Evolutionary conservation across 2,329 filamentous ascomycete genomes (phyloP), one percentile per base, ranked within the genome.

Genomic region (Lizonia empirigonia): DNA sequence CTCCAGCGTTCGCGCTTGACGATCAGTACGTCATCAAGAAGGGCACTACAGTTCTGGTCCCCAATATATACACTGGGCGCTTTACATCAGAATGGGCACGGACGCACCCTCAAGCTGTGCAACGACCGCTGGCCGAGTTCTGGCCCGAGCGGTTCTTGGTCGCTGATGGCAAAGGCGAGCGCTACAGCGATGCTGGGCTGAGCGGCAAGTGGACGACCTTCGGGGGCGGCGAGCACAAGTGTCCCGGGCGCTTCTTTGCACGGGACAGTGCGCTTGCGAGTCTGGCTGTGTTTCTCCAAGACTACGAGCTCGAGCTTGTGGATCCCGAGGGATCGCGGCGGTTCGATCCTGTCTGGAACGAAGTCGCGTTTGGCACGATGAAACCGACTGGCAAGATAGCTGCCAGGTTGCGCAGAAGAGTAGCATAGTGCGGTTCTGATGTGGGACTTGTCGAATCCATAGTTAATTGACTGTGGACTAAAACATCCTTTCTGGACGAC

Each of bases 201-300:
- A n/a, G 9, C 7, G 58, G 60, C 1, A 58, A 36, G 2, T 61
- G 54, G 58, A 60, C 54, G 4, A 35, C 29, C 2, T 63, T 61
- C 16, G 60, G 60, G 1, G 60, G 58, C 3, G 60, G 60, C 0
- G 58, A 51, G 32, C 60, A 63, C 12, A 44, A 54, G n/a, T 63
- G 60, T n/a, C 60, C 60, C 0, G 60, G 56, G 0, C 10, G 58
- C 0, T 58, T 61, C 15, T 58, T 53, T 20, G 60, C 60, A 1
- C 50, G 60, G 2, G 52, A 60, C 8, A 63, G 60, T 7, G 56
- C 33, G 0, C 38, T 63, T 19, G 52, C 55, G 0, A 52, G 42
- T 9, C n/a, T 60, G 7, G 13, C 23, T 3, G 4, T 46, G 1
- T 33, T 51, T 7, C 5, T 37, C 1, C 23, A 15, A 1, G 9